Base-by-base conservation (phyloP, 2,329 filamentous ascomycete species). In the Fusarium sacchari region DNA sequence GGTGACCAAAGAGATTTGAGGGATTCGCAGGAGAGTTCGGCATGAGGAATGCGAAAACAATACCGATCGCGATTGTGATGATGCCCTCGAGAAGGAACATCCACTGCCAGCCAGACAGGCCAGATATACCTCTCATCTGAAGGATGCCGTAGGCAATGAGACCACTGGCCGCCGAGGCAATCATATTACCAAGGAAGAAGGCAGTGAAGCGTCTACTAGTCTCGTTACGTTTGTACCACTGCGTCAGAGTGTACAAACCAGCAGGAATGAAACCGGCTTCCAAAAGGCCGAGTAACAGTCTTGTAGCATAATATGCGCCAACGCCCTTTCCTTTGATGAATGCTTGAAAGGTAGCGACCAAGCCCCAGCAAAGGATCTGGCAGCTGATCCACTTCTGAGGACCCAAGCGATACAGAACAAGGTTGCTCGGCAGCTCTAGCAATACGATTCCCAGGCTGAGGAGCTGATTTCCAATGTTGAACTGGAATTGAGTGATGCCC, bases 141-240 rank as follows among this genome's bases (percentile, higher is more conserved):
- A 59, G 56, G 15, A 59, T 39, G 0, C 56, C 56, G 7, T 59
- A 59, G 26, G 56, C 56, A 24, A 59, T 26, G 5, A 59, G 42
- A 22, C 56, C 56, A 18, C 42, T 59, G 24, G 43, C 42, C 2
- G 83, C 84, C 28, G 79, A 79, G 6, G 83, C 82, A 30, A 81
- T 74, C 62, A 83, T 81, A 47, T 85, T 86, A 10, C 84, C 84
- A 26, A 86, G 80, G 59, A 85, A 85, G 71, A 83, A 86, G 44
- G 76, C 78, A n/a, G 83, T 80, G 52, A 85, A 83, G 4, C 84
- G 79, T 68, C 83, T 84, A 36, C 82, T 83, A 0, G 82, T 85
- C 66, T 86, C 84, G 11, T 80, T 79, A 3, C 80, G 80, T 30
- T 84, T 86, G 64, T 86, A 86, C 84, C 84, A 86, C 9, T 81